Evolutionary conservation across 345 rosid genomes (phyloP), one percentile per base, ranked within the genome.

Genomic region (Gossypium raimondii): DNA sequence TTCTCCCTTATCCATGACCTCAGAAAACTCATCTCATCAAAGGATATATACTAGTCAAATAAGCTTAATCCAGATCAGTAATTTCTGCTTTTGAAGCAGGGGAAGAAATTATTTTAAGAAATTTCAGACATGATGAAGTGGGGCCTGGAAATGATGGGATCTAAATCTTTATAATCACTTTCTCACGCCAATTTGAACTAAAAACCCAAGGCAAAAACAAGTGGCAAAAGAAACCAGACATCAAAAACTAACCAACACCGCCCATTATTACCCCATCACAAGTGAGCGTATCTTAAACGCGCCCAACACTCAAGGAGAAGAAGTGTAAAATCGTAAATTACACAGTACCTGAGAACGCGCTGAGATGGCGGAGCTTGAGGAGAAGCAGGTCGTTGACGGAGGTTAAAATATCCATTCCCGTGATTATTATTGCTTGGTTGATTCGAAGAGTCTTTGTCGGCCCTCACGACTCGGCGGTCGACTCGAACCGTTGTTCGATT

Each of bases 271-370:
- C 55, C 71, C 34, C 57, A 68, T 48, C 45, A 16, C 13, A 25
- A 69, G 45, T 0, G 72, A 52, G 45, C 25, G 73, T 51, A 52
- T 9, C 25, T 0, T 17, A 70, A 59, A 51, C 73, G 60, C 60
- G 60, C 60, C 8, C 22, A 25, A 4, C 38, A 17, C 60, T 52
- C 10, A n/a, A 16, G 9, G 3, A 7, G 10, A n/a, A 51, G 45
- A 27, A 20, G 29, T 57, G 25, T 34, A 52, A n/a, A 34, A 57
- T 9, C 5, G 9, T 3, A 60, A 43, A 51, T 16, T 69, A 47
- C 1, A 62, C 27, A 34, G 45, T 84, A 90, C 94, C 94, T 87
- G 81, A 88, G 89, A 73, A 86, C 71, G 13, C 92, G 89, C 77
- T 84, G 91, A 57, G 80, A 72, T 24, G 84, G 80, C 61, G 78